A percentile compares a stretch with the other conserved stretches of the same genome.
phyloP scores from a whole-genome alignment of 2,329 filamentous ascomycete genomes.

The Graphilbum fragrans region DNA sequence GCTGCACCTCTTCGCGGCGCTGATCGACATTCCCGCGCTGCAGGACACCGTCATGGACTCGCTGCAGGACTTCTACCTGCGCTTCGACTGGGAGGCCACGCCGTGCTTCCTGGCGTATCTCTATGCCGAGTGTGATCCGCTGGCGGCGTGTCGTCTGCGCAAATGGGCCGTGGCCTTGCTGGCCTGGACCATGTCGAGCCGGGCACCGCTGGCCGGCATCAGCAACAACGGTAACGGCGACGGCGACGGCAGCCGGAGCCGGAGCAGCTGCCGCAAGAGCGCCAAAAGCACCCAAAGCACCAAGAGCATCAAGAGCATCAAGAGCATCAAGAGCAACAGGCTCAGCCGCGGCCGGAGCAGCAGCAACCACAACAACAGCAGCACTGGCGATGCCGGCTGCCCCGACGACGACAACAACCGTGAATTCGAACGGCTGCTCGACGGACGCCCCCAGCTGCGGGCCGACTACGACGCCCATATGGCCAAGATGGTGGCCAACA shows the following conservation, averaged over 20 bases:
- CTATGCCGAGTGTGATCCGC: constrained; percentile 39
- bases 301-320: background rate
- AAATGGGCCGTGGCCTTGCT: constrained; percentile 50
- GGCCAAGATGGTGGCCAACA: constrained; percentile 36
- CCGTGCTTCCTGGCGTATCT: constrained; percentile 37
- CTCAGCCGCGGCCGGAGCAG: background rate
- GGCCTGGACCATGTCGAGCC: constrained; percentile 36
- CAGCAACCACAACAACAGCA: too few species aligned
- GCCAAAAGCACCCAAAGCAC: background rate
- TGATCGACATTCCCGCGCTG: constrained; percentile 33
- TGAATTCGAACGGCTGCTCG: constrained; percentile 25
- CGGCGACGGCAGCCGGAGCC: background rate
- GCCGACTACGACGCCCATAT: constrained; percentile 40
- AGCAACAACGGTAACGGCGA: background rate
- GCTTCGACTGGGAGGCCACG: constrained; percentile 45
- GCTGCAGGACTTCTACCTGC: constrained; percentile 46
- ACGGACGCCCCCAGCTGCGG: constrained; percentile 30
- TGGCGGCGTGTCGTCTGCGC: constrained; percentile 37
- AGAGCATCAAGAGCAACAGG: background rate
- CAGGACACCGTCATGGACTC: constrained; percentile 47
- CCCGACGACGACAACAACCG: constrained; percentile 11
- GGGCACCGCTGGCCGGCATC: background rate
- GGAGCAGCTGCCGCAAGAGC: background rate
- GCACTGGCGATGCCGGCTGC: background rate
- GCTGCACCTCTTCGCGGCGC: constrained; percentile 44